Conservation (phyloP, 2,329 filamentous ascomycete genomes). For the Colletotrichum kahawae region DNA sequence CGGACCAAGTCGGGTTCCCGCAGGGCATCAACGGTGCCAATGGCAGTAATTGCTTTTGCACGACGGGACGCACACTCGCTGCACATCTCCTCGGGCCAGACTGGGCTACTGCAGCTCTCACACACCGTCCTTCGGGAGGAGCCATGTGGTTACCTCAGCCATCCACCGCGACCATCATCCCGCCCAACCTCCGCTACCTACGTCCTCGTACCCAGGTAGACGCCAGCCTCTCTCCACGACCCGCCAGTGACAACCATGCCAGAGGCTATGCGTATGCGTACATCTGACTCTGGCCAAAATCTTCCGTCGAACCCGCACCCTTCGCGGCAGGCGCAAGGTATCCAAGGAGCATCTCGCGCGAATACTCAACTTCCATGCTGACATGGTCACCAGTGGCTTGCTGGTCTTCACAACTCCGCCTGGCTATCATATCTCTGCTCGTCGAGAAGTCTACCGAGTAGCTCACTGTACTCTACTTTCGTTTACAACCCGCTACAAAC, state of each 20-base stretch:
- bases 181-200: slow-evolving; percentile 10
- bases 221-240: neutral
- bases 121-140: slow-evolving; percentile 17
- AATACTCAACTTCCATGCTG: neutral
- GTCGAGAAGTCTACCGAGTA: neutral
- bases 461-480: neutral
- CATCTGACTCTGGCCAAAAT: neutral
- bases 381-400: neutral
- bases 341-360: neutral
- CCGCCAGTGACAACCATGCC: neutral
- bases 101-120: slow-evolving; percentile 13
- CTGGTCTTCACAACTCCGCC: neutral
- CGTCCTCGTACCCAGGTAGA: neutral
- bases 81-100: slow-evolving; percentile 1
- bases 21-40: slow-evolving; percentile 6
- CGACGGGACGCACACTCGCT: neutral
- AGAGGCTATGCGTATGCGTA: neutral
- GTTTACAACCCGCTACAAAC: neutral
- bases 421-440: neutral
- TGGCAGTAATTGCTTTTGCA: neutral
- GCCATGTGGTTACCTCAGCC: slow-evolving; percentile 18
- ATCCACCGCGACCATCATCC: neutral
- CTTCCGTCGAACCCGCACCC: neutral
- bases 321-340: neutral
- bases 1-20: slow-evolving; percentile 4